These are phyloP conservation scores for Scleroderma bovista DNA, from an alignment of 768 basidiomycete species.

Conservation along the genomic window DNA sequence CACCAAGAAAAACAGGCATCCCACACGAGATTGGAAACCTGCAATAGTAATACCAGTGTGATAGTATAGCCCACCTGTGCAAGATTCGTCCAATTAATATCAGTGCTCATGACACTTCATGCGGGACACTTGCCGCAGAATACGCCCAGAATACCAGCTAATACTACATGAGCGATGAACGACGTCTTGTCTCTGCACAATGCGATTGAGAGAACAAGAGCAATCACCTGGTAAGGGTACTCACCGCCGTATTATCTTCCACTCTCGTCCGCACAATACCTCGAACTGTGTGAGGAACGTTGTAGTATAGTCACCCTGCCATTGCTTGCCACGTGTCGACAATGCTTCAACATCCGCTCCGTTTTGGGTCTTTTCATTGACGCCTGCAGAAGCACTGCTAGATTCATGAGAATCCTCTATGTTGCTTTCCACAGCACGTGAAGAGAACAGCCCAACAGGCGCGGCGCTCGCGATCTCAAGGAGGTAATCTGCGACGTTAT, in stretches of 20 bases:
- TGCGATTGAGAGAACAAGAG: neutral
- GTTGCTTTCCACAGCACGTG: slow-evolving; percentile 4
- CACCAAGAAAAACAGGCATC: slow-evolving; percentile 90
- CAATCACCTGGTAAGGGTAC: slow-evolving; percentile 6
- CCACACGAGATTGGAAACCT: slow-evolving; percentile 92
- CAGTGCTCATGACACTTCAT: neutral
- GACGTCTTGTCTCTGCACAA: slow-evolving; percentile 69
- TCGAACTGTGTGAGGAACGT: slow-evolving; percentile 89
- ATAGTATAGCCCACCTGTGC: slow-evolving; percentile 77
- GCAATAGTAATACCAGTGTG: slow-evolving; percentile 76
- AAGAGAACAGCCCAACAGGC: slow-evolving; percentile 37
- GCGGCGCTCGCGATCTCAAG: slow-evolving; percentile 80
- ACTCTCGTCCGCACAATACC: slow-evolving; percentile 76
- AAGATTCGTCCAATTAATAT: neutral
- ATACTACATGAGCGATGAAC: slow-evolving; percentile 71
- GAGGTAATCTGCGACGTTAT: slow-evolving; percentile 91
- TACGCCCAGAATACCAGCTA: slow-evolving; percentile 72
- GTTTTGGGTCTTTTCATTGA: slow-evolving; percentile 10
- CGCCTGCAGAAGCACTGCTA: slow-evolving; percentile 5
- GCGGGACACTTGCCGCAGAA: slow-evolving; percentile 60
- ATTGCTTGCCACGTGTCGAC: slow-evolving; percentile 9
- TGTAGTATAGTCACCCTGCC: slow-evolving; percentile 46
- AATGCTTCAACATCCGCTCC: slow-evolving; percentile 16
- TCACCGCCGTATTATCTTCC: slow-evolving; percentile 71
- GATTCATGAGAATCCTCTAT: neutral